A percentile compares a stretch with the other conserved stretches of the same genome.
phyloP scores from a whole-genome alignment of 176 grass and related monocot genomes.

The Alloteropsis semialata region DNA sequence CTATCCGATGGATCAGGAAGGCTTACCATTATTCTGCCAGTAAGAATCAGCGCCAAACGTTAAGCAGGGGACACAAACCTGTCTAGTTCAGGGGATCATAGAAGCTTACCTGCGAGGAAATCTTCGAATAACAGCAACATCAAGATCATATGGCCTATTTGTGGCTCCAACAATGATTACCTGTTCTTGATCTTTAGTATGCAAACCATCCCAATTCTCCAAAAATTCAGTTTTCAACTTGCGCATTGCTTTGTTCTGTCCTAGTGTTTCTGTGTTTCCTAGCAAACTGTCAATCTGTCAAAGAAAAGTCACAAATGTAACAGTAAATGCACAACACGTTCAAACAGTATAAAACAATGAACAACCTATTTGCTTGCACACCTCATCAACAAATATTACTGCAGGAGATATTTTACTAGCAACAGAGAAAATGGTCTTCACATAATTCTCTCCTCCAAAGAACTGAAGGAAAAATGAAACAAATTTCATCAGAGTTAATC shows the following conservation, averaged over 20 bases:
- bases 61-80: neutral
- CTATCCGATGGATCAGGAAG: conserved; percentile 73
- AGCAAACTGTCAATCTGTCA: conserved; percentile 84
- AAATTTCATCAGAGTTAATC: conserved; percentile 1
- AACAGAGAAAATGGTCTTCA: conserved; percentile 80
- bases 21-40: conserved; percentile 80
- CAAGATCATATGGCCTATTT: conserved; percentile 84
- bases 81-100: neutral
- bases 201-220: conserved; percentile 81
- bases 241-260: conserved; percentile 47
- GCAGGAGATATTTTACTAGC: conserved; percentile 81
- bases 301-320: neutral
- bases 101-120: conserved; percentile 78
- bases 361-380: conserved; percentile 14
- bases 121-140: conserved; percentile 85
- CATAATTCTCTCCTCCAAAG: conserved; percentile 80
- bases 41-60: neutral
- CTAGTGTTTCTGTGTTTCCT: conserved; percentile 49
- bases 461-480: conserved; percentile 44
- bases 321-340: neutral
- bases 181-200: conserved; percentile 71
- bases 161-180: conserved; percentile 83
- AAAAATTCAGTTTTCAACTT: conserved; percentile 92
- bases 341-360: neutral
- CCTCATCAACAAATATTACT: conserved; percentile 90